Evolutionary conservation across 306 rosid species (phyloP).

Genomic region (Rubus parviflorus): DNA sequence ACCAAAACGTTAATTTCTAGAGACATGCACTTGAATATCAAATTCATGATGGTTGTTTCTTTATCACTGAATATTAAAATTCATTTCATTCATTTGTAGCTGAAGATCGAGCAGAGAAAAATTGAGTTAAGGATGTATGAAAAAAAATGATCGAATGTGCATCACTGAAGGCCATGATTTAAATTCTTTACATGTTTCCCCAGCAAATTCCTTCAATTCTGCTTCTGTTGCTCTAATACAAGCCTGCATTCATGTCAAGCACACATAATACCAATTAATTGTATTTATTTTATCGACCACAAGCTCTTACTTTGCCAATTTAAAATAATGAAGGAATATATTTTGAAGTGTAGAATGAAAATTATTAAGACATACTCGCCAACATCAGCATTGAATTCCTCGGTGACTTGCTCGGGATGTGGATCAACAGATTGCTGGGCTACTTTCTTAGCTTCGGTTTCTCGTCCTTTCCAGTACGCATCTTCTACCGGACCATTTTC

Average conservation of each 20-base stretch:
- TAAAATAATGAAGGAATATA: too few relatives aligned
- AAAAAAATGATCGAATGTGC: not conserved
- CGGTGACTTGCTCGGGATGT: slow-evolving; percentile 47
- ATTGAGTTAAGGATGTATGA: not conserved
- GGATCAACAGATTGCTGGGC: slow-evolving; percentile 21
- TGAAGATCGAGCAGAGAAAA: not conserved
- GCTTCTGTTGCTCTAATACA: not conserved
- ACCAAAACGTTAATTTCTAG: too few relatives aligned
- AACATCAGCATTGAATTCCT: slow-evolving; percentile 36
- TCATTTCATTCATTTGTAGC: not conserved
- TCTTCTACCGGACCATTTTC: slow-evolving; percentile 24
- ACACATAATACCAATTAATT: not conserved
- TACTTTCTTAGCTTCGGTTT: slow-evolving; percentile 25
- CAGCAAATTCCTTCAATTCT: not conserved
- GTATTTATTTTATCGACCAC: not conserved
- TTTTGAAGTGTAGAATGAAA: not conserved
- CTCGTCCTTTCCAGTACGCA: slow-evolving; percentile 55
- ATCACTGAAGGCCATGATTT: not conserved
- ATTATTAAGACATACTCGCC: slow-evolving; percentile 35
- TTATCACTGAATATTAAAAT: too few relatives aligned
- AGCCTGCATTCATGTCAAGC: slow-evolving; percentile 32
- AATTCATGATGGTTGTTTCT: too few relatives aligned
- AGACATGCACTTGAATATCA: too few relatives aligned
- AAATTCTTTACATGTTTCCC: not conserved
- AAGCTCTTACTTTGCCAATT: too few relatives aligned